phyloP scores from a whole-genome alignment of 495 filamentous ascomycete genomes.

The Beverwykella pulmonaria region DNA sequence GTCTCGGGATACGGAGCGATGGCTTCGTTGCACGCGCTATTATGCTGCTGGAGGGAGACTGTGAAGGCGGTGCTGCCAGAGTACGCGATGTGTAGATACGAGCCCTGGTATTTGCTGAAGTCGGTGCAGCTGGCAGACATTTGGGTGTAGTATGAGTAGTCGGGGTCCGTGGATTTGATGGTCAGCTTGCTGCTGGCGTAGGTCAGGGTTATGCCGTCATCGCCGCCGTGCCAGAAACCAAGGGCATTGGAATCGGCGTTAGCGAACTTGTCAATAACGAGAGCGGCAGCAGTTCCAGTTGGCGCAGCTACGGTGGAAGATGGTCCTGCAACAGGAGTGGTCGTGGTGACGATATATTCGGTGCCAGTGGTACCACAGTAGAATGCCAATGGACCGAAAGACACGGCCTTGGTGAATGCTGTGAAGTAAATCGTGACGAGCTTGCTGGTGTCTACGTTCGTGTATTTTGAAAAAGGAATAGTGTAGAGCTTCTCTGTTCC shows the following conservation, averaged over 20 bases:
- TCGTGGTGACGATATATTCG: conserved; percentile 55
- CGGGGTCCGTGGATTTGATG: conserved; percentile 66
- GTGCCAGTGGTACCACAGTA: conserved; percentile 59
- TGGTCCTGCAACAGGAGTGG: conserved; percentile 46
- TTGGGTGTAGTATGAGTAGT: conserved; percentile 71
- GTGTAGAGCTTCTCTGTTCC: conserved; percentile 63
- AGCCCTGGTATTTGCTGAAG: conserved; percentile 57
- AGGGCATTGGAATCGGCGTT: conserved; percentile 61
- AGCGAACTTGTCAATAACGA: conserved; percentile 71
- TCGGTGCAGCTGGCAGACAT: conserved; percentile 63
- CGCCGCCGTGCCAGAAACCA: conserved; percentile 71
- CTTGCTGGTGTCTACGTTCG: conserved; percentile 56
- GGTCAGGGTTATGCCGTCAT: conserved; percentile 60
- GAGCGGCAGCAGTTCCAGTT: conserved; percentile 50
- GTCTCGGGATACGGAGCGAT: conserved; percentile 71
- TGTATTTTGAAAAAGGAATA: conserved; percentile 58
- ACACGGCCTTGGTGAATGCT: conserved; percentile 51
- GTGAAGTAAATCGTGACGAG: conserved; percentile 56
- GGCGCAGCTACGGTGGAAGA: conserved; percentile 55
- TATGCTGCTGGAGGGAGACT: conserved; percentile 73
- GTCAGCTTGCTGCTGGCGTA: conserved; percentile 56
- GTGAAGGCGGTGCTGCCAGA: conserved; percentile 68
- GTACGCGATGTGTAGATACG: conserved; percentile 73
- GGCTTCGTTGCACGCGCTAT: conserved; percentile 60
- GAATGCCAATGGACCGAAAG: conserved; percentile 60